These are phyloP conservation scores for Pulveroboletus ravenelii DNA, from an alignment of 768 basidiomycete genomes.

Conservation along the genomic window DNA sequence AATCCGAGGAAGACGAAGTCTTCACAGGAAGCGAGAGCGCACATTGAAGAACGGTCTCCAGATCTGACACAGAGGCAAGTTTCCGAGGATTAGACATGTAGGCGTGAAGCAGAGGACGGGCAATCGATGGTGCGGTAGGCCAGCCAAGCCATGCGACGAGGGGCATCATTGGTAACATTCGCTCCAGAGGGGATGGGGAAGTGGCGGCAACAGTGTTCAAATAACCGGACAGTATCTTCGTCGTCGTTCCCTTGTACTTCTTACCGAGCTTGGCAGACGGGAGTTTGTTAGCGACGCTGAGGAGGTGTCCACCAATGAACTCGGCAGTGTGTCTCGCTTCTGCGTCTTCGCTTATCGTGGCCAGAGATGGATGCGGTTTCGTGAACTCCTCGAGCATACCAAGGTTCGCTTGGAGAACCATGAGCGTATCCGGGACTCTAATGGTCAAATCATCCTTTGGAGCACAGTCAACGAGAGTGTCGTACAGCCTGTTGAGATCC, in stretches of 20 bases:
- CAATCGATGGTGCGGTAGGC: constrained; percentile 31
- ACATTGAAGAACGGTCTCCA: constrained; percentile 41
- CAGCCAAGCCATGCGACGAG: constrained; percentile 33
- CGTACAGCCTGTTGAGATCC: constrained; percentile 55
- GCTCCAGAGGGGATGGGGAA: constrained; percentile 1
- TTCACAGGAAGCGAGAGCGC: constrained; percentile 30
- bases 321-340: constrained; percentile 16
- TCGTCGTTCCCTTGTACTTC: constrained; percentile 9
- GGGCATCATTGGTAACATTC: constrained; percentile 20
- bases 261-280: constrained; percentile 12
- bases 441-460: constrained; percentile 33
- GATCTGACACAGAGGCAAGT: constrained; percentile 36
- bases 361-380: neutral
- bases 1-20: constrained; percentile 16
- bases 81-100: constrained; percentile 39
- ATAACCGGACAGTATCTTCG: constrained; percentile 18
- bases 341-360: neutral
- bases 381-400: constrained; percentile 26
- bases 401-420: constrained; percentile 44
- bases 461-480: constrained; percentile 34
- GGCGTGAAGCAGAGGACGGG: constrained; percentile 39
- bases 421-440: constrained; percentile 34
- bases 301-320: constrained; percentile 26
- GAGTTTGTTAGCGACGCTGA: constrained; percentile 1
- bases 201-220: constrained; percentile 8